These are phyloP conservation scores for Neofusicoccum kwambonambiense DNA, from an alignment of 2,329 filamentous ascomycete genomes.

Conservation along the genomic window DNA sequence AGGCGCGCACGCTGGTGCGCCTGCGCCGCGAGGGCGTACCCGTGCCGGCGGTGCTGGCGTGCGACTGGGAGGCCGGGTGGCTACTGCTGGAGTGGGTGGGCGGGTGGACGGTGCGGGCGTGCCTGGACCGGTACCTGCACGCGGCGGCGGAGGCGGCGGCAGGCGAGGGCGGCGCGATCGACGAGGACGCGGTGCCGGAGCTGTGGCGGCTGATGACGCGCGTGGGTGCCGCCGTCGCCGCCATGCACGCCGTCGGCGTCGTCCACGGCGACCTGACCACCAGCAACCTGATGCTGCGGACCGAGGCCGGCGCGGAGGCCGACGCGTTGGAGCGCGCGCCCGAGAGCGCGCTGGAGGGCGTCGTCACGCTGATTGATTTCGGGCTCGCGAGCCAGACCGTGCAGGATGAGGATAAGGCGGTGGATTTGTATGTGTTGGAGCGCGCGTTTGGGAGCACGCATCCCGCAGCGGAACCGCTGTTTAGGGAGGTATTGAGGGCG, in stretches of 20 bases:
- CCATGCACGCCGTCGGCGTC: conserved; percentile 78
- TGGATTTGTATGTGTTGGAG: conserved; percentile 94
- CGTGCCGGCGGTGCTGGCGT: conserved; percentile 77
- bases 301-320: background rate
- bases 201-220: conserved; percentile 64
- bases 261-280: conserved; percentile 96
- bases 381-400: conserved; percentile 79
- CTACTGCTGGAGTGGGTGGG: conserved; percentile 18
- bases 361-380: conserved; percentile 91
- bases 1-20: conserved; percentile 80
- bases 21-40: conserved; percentile 74
- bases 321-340: background rate
- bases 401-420: conserved; percentile 88
- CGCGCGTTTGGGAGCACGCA: conserved; percentile 94
- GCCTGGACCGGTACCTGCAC: conserved; percentile 17
- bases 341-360: conserved; percentile 55
- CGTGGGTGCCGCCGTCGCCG: conserved; percentile 70
- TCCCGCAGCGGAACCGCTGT: conserved; percentile 76
- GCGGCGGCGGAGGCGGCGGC: background rate
- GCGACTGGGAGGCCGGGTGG: conserved; percentile 54
- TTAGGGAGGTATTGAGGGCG: conserved; percentile 68
- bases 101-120: conserved; percentile 17
- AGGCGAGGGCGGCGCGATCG: background rate
- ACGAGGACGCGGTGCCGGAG: conserved; percentile 21
- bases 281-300: conserved; percentile 86